Base-by-base conservation (phyloP, 352 stramenopile species). In the Pythium catenulatum region DNA sequence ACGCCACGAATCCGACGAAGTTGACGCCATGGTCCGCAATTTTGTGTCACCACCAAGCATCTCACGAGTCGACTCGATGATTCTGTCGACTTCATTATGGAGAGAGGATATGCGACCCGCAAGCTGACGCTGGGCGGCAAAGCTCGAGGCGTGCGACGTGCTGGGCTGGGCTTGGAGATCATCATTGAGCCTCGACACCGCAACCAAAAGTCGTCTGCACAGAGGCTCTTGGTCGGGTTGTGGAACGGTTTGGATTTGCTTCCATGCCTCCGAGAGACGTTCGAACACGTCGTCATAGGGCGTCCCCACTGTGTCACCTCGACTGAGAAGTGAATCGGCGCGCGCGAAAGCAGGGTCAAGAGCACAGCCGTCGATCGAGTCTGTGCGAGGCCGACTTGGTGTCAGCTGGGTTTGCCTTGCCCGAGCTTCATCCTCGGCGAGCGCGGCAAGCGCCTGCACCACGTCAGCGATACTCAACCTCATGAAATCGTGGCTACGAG, bases 81-180 rank as follows among this genome's bases (percentile, higher is more conserved):
- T 17, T n/a, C 8, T 36, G 52, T 82, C 74, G 32, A 74, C 50
- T 32, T 82, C 74, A 34, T 82, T 82, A 34, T 82, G 74, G 1
- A 75, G 52, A 5, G 74, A 73, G 11, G 36, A 82, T 27, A 66
- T 23, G 25, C 45, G 74, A 30, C 74, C 45, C 0, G 45, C 41
- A n/a, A 36, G 34, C 34, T 75, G 58, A 21, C 43, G 56, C 23
- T 75, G 43, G 1, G 56, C 45, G 0, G 59, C 32, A 32, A 69
- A 79, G 7, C 34, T 69, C 4, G 43, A 30, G 23, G 43, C 56
- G 21, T 3, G 14, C 9, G n/a, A 37, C n/a, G 32, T 45, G 34
- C 11, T 23, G 30, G 46, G 3, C 32, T 48, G 34, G 3, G 50
- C 25, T 48, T 69, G 50, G 6, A 79, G 15, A 37, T 68, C 19